These are phyloP conservation scores for Myriosclerotinia scirpicola DNA, from an alignment of 2,329 filamentous ascomycete genomes.

Conservation along the genomic window DNA sequence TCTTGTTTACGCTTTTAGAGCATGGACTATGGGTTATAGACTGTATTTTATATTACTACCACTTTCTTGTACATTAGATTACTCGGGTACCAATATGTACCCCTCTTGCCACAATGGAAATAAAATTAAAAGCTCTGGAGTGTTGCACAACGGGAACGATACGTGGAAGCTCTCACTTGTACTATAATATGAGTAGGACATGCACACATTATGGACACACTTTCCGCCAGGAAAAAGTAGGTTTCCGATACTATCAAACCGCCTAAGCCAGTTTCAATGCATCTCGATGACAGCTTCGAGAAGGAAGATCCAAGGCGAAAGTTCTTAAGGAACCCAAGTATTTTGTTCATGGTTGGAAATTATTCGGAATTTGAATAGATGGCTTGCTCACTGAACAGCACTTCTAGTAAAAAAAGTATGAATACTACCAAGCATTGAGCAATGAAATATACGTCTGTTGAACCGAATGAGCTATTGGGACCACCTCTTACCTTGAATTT, in stretches of 20 bases:
- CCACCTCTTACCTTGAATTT: no score
- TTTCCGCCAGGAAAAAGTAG: neutral
- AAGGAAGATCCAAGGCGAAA: neutral
- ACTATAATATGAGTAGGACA: neutral
- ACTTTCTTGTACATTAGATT: conserved; percentile 8
- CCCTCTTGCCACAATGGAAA: neutral
- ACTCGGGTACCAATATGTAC: neutral
- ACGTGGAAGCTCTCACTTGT: neutral
- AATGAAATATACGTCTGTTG: no score
- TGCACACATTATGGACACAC: neutral
- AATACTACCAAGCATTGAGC: neutral
- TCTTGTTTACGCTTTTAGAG: neutral
- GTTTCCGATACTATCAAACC: neutral
- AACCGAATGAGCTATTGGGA: no score
- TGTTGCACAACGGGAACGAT: neutral
- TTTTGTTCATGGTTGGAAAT: neutral
- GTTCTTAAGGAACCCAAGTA: neutral
- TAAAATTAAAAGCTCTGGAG: neutral
- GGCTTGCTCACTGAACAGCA: neutral
- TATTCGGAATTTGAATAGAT: neutral
- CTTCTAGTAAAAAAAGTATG: neutral
- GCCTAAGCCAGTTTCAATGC: neutral
- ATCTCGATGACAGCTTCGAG: neutral
- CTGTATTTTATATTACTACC: neutral
- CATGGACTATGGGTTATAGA: conserved; percentile 1